A percentile compares a stretch with the other conserved stretches of the same genome.
These are phyloP conservation scores for Aspergillus panamensis DNA, from an alignment of 495 filamentous ascomycete genomes.

Conservation along the genomic window DNA sequence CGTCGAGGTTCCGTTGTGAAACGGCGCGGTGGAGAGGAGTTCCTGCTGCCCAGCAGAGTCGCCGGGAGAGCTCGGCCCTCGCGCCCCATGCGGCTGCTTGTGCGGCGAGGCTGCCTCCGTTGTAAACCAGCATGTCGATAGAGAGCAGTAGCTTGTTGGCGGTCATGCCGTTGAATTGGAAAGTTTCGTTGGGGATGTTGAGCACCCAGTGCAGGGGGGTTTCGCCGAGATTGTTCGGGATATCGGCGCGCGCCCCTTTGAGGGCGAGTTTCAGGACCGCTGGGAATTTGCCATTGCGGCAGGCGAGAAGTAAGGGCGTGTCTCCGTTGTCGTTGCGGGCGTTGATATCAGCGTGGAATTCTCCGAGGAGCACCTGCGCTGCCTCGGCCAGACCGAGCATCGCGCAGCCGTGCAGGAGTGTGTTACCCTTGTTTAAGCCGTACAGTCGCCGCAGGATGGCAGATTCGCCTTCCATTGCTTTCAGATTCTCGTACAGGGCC, in stretches of 20 bases:
- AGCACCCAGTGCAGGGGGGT: not conserved
- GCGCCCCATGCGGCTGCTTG: not conserved
- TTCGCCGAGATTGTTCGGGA: not conserved
- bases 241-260: not conserved
- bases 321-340: not conserved
- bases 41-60: not conserved
- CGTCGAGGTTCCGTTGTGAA: not conserved
- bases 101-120: not conserved
- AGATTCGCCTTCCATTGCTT: not conserved
- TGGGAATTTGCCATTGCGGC: not conserved
- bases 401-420: not conserved
- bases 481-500: not conserved
- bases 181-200: not conserved
- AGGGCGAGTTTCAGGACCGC: not conserved
- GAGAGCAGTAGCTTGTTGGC: not conserved
- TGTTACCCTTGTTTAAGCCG: not conserved
- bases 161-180: not conserved
- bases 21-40: not conserved
- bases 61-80: not conserved
- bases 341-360: not conserved
- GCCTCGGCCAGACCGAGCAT: not conserved
- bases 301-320: not conserved
- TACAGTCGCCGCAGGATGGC: not conserved
- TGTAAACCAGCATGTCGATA: not conserved
- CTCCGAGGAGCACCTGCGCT: not conserved